Conservation (phyloP, 306 rosid species). For the Dryas octopetala region DNA sequence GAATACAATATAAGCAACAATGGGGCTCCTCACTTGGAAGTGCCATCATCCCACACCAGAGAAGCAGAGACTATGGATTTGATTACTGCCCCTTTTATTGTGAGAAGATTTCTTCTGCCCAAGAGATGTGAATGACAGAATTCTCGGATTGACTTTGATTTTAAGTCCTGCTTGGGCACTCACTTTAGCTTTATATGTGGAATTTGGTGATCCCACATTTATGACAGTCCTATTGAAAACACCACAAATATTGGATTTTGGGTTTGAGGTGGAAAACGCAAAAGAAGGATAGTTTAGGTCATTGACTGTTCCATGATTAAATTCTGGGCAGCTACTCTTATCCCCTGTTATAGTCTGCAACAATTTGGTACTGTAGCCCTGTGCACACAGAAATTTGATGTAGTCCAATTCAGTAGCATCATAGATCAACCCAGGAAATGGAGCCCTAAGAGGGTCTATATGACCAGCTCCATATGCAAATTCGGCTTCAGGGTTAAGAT, state of each 20-base stretch:
- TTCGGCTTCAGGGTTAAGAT: conserved; percentile 28
- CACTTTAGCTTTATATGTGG: conserved; percentile 39
- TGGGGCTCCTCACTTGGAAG: conserved; percentile 48
- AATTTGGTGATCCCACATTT: conserved; percentile 40
- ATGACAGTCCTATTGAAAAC: conserved; percentile 36
- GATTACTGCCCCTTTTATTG: conserved; percentile 25
- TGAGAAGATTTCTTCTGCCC: conserved; percentile 33
- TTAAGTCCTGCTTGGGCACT: conserved; percentile 25
- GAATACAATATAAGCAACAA: conserved; percentile 19
- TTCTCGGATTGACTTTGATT: conserved; percentile 35
- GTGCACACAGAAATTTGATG: conserved; percentile 40
- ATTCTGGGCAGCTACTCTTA: not conserved
- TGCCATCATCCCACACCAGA: conserved; percentile 53
- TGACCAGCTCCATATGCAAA: conserved; percentile 50
- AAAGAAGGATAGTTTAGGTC: conserved; percentile 58
- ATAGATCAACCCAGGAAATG: conserved; percentile 49
- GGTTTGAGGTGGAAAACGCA: conserved; percentile 14
- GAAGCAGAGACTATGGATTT: conserved; percentile 30
- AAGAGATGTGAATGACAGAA: conserved; percentile 35
- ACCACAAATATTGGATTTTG: conserved; percentile 10
- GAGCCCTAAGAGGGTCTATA: conserved; percentile 39
- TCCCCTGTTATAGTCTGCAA: conserved; percentile 14
- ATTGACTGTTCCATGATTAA: not conserved
- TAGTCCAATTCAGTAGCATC: conserved; percentile 33
- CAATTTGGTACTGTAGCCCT: conserved; percentile 32